Conservation (phyloP, 169 alveolate species). For the Cryptosporidium sp. region DNA sequence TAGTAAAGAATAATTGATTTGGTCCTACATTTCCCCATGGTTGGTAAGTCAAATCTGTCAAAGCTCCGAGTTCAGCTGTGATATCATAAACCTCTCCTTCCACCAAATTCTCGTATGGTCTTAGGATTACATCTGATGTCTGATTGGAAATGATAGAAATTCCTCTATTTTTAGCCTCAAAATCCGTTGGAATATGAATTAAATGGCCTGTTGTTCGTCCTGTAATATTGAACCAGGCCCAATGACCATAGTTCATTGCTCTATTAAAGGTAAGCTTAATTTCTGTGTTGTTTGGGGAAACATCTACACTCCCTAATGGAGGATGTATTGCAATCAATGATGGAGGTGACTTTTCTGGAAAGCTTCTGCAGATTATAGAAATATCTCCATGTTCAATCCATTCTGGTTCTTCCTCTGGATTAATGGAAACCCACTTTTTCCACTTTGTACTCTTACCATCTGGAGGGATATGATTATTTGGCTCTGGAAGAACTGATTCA, state of each 20-base stretch:
- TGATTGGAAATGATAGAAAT: slow-evolving; percentile 41
- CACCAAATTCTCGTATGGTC: slow-evolving; percentile 69
- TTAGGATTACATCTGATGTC: slow-evolving; percentile 42
- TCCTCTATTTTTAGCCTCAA: slow-evolving; percentile 62
- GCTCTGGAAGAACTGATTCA: slow-evolving; percentile 71
- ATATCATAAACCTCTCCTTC: slow-evolving; percentile 80
- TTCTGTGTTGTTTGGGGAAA: slow-evolving; percentile 65
- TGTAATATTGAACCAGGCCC: slow-evolving; percentile 79
- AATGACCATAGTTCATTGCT: slow-evolving; percentile 82
- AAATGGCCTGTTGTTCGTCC: slow-evolving; percentile 62
- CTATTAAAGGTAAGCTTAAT: slow-evolving; percentile 78
- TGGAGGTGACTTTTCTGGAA: slow-evolving; percentile 79
- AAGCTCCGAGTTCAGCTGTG: slow-evolving; percentile 79
- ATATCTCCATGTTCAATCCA: slow-evolving; percentile 76
- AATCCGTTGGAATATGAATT: slow-evolving; percentile 68
- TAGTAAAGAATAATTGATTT: slow-evolving; percentile 70
- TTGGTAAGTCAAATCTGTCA: slow-evolving; percentile 81
- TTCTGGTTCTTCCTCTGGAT: slow-evolving; percentile 77
- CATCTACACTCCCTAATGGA: slow-evolving; percentile 61
- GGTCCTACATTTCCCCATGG: slow-evolving; percentile 82
- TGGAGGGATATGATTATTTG: slow-evolving; percentile 70
- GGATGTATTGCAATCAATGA: slow-evolving; percentile 77
- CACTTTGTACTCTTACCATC: slow-evolving; percentile 58
- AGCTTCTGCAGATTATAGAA: slow-evolving; percentile 58
- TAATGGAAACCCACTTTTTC: slow-evolving; percentile 78